phyloP scores from a whole-genome alignment of 106 monocot genomes.

The Allium sativum region DNA sequence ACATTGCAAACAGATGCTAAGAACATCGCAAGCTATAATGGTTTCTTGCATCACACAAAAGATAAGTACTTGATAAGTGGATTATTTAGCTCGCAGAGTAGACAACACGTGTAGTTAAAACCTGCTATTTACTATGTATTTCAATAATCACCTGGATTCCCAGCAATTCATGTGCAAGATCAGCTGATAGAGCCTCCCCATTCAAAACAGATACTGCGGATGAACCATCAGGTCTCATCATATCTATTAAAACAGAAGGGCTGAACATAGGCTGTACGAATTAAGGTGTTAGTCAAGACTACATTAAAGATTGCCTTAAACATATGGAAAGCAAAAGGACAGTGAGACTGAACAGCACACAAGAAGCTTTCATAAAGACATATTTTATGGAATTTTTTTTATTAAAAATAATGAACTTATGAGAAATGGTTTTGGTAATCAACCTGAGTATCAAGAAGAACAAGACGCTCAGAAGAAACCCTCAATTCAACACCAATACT shows the following conservation, averaged over 20 bases:
- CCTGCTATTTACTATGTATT: neutral
- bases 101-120: slow-evolving; percentile 1
- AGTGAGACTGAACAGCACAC: neutral
- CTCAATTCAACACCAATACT: slow-evolving; percentile 79
- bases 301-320: neutral
- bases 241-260: slow-evolving; percentile 73
- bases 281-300: neutral
- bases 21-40: slow-evolving; percentile 79
- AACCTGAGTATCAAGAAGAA: slow-evolving; percentile 97
- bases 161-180: slow-evolving; percentile 89
- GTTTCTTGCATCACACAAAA: slow-evolving; percentile 54
- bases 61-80: no score
- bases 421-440: neutral
- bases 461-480: slow-evolving; percentile 74
- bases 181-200: slow-evolving; percentile 67
- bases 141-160: slow-evolving; percentile 68
- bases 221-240: slow-evolving; percentile 95
- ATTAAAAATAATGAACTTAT: neutral
- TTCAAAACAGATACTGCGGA: slow-evolving; percentile 64
- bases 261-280: slow-evolving; percentile 67
- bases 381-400: neutral
- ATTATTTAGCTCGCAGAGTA: no score
- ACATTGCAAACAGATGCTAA: slow-evolving; percentile 88
- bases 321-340: neutral
- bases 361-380: neutral